Percentiles rank a stretch among this genome's conserved stretches.
These are phyloP conservation scores for Pleurozium schreberi DNA, from an alignment of 225 moss, liverwort and hornwort species.

Conservation along the genomic window DNA sequence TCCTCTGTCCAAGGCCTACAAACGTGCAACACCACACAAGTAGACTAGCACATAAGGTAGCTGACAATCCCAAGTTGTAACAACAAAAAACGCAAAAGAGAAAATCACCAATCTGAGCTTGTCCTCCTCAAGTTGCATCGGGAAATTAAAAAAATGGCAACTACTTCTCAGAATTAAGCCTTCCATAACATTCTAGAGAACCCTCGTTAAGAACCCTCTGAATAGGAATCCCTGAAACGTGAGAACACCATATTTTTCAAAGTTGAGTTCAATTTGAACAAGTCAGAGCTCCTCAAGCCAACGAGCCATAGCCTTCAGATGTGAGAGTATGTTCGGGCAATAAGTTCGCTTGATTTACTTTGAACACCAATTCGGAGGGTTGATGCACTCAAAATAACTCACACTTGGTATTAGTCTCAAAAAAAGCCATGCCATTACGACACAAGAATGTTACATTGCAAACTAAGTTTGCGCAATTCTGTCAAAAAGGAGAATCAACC, in stretches of 20 bases:
- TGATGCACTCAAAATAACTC: neutral
- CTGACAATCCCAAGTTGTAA: neutral
- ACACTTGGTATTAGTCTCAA: neutral
- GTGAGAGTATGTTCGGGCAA: neutral
- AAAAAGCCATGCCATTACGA: neutral
- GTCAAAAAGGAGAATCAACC: neutral
- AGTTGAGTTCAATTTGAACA: neutral
- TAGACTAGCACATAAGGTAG: neutral
- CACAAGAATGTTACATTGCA: neutral
- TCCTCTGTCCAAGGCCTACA: constrained; percentile 89
- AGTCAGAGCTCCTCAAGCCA: neutral
- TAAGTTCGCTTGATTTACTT: neutral
- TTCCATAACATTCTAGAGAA: neutral
- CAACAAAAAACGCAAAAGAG: neutral
- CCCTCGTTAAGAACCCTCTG: neutral
- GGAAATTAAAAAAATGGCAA: neutral
- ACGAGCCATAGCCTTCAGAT: neutral
- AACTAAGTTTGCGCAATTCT: neutral
- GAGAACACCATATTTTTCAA: neutral
- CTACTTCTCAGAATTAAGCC: neutral
- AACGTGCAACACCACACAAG: neutral
- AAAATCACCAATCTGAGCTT: neutral
- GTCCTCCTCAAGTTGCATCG: neutral
- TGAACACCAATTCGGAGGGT: neutral
- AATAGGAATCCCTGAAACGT: neutral